Conservation (phyloP, 495 filamentous ascomycete species). For the Podospora pseudoanserina region DNA sequence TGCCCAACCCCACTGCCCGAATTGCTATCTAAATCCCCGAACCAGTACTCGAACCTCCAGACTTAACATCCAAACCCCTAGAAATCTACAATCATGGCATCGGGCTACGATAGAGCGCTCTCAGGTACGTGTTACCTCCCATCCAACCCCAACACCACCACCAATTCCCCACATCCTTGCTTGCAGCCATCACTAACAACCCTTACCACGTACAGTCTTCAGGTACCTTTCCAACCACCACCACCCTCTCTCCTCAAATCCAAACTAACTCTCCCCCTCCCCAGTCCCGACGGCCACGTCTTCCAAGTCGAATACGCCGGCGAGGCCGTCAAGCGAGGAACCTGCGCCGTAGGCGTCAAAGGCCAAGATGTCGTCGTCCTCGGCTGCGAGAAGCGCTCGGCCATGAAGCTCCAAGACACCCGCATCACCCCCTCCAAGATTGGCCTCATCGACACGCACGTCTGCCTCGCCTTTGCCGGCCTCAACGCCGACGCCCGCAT, state of each 20-base stretch:
- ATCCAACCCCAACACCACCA: not conserved
- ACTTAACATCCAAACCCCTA: not conserved
- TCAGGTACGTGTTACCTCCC: constrained; percentile 65
- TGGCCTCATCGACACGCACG: constrained; percentile 87
- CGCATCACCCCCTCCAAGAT: constrained; percentile 99
- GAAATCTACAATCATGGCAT: constrained; percentile 56
- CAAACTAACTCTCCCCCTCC: constrained; percentile 37
- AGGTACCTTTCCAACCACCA: constrained; percentile 37
- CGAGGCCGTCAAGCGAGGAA: constrained; percentile 97
- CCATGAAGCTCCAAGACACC: constrained; percentile 98
- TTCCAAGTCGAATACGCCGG: constrained; percentile 99
- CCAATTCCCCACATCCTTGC: constrained; percentile 7
- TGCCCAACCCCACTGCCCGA: not conserved
- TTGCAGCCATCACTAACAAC: constrained; percentile 39
- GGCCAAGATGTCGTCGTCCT: constrained; percentile 90
- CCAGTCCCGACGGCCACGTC: constrained; percentile 95
- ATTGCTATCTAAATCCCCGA: not conserved
- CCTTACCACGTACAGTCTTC: constrained; percentile 52
- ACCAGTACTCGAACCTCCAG: not conserved
- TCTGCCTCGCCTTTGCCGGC: constrained; percentile 93
- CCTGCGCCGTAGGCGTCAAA: constrained; percentile 97
- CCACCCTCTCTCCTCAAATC: constrained; percentile 33
- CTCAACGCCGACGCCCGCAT: constrained; percentile 97
- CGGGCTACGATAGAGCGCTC: constrained; percentile 91
- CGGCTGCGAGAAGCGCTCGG: constrained; percentile 96